A percentile compares a stretch with the other conserved stretches of the same genome.
These are phyloP conservation scores for Parasarocladium wereldwijsianum DNA, from an alignment of 2,329 filamentous ascomycete species.

Conservation along the genomic window DNA sequence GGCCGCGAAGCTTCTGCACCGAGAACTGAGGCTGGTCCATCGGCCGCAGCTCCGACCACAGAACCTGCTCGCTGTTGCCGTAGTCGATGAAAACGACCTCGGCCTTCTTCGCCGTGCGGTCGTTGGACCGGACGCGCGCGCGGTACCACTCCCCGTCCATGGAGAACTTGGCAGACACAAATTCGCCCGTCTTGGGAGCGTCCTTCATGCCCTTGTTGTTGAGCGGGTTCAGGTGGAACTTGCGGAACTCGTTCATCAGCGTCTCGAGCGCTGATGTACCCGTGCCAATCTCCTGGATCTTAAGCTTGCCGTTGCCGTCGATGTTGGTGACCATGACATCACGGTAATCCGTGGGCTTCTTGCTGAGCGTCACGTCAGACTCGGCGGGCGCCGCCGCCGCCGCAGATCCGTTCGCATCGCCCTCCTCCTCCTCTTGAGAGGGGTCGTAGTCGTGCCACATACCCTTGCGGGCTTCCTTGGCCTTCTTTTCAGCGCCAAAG, in stretches of 20 bases:
- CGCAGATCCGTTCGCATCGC: slow-evolving; percentile 32
- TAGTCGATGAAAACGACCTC: slow-evolving; percentile 95
- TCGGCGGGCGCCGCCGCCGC: slow-evolving; percentile 35
- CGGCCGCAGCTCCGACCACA: slow-evolving; percentile 74
- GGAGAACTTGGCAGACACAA: slow-evolving; percentile 81
- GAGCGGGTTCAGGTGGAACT: slow-evolving; percentile 73
- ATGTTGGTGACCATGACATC: slow-evolving; percentile 88
- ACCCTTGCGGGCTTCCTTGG: slow-evolving; percentile 78
- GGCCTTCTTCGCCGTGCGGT: slow-evolving; percentile 74
- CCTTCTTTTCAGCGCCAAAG: slow-evolving; percentile 71
- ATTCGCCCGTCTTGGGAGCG: slow-evolving; percentile 79
- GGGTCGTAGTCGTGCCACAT: slow-evolving; percentile 94
- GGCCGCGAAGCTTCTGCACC: slow-evolving; percentile 65
- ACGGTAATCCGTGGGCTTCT: slow-evolving; percentile 71
- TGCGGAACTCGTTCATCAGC: slow-evolving; percentile 81
- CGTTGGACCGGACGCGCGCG: slow-evolving; percentile 78
- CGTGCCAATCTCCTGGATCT: slow-evolving; percentile 79
- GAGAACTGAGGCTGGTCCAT: slow-evolving; percentile 68
- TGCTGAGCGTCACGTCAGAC: slow-evolving; percentile 38
- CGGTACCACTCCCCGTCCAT: slow-evolving; percentile 91
- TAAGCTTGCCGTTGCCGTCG: slow-evolving; percentile 66
- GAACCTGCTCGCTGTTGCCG: slow-evolving; percentile 79
- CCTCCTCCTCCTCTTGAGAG: slow-evolving; percentile 58
- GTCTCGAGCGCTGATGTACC: slow-evolving; percentile 75
- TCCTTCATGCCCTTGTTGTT: slow-evolving; percentile 61